Evolutionary conservation across 257 asterid species (phyloP).

Genomic region (Solanum virginianum): DNA sequence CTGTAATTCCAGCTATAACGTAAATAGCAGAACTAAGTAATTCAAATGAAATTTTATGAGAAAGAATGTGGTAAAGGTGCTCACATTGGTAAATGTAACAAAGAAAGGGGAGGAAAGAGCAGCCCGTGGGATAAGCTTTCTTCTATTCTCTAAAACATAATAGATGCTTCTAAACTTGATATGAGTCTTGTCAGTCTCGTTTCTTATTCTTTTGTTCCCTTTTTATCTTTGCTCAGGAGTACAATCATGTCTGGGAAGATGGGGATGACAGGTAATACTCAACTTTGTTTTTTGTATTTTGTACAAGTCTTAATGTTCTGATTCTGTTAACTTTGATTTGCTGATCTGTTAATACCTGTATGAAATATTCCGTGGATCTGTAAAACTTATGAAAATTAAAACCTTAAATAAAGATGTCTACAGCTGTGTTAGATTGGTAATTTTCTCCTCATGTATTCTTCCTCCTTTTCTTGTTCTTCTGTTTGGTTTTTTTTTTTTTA

Average conservation of each 20-base stretch:
- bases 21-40: not conserved
- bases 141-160: not conserved
- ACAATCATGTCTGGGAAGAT: slow-evolving; percentile 92
- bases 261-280: slow-evolving; percentile 75
- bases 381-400: not conserved
- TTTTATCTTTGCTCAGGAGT: slow-evolving; percentile 44
- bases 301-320: not conserved
- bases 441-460: not conserved
- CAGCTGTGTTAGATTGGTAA: not conserved
- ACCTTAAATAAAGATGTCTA: not conserved
- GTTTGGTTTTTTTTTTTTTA: not conserved
- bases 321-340: not conserved
- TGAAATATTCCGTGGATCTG: not conserved
- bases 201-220: not conserved
- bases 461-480: not conserved
- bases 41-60: not conserved
- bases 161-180: not conserved
- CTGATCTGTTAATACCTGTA: not conserved
- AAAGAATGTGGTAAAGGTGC: not conserved
- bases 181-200: not conserved
- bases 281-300: slow-evolving; percentile 2
- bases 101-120: not conserved
- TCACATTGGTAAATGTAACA: not conserved
- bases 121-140: not conserved
- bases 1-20: not conserved